phyloP scores from a whole-genome alignment of 495 filamentous ascomycete genomes.

The Apiosordaria backusii region DNA sequence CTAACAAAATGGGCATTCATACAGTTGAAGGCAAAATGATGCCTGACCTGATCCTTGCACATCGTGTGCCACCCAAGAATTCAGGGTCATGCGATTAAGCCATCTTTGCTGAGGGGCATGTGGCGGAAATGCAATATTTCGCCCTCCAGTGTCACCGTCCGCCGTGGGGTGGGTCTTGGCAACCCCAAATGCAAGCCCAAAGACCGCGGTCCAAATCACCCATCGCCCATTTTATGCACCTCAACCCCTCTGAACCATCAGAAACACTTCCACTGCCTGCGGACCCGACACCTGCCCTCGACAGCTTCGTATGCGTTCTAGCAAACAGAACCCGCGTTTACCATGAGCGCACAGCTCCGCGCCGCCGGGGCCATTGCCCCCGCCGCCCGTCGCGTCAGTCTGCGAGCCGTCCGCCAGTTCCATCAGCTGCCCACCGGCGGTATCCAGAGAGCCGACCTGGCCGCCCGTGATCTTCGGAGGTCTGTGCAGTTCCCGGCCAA shows the following conservation, averaged over 20 bases:
- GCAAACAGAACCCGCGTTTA: constrained; percentile 22
- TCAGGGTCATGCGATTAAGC: background rate
- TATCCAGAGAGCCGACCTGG: constrained; percentile 62
- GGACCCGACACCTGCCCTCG: background rate
- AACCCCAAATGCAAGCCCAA: background rate
- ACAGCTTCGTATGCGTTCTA: constrained; percentile 22
- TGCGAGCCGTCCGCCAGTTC: constrained; percentile 61
- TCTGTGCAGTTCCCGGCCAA: constrained; percentile 75
- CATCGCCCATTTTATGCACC: background rate
- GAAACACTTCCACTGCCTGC: background rate
- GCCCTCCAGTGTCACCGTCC: background rate
- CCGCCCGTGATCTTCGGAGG: constrained; percentile 54
- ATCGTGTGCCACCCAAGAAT: background rate
- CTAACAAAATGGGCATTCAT: background rate
- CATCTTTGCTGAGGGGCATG: background rate
- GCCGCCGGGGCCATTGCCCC: constrained; percentile 63
- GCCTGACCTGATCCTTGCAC: background rate
- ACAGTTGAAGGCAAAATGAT: background rate
- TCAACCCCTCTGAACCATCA: background rate
- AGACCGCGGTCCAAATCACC: background rate
- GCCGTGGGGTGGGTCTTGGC: constrained; percentile 9
- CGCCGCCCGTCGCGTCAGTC: constrained; percentile 54
- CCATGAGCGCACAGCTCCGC: constrained; percentile 81
- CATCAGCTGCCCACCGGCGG: constrained; percentile 64
- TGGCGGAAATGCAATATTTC: background rate